These are phyloP conservation scores for Globisporangium nunn DNA, from an alignment of 352 stramenopile genomes.

Conservation along the genomic window DNA sequence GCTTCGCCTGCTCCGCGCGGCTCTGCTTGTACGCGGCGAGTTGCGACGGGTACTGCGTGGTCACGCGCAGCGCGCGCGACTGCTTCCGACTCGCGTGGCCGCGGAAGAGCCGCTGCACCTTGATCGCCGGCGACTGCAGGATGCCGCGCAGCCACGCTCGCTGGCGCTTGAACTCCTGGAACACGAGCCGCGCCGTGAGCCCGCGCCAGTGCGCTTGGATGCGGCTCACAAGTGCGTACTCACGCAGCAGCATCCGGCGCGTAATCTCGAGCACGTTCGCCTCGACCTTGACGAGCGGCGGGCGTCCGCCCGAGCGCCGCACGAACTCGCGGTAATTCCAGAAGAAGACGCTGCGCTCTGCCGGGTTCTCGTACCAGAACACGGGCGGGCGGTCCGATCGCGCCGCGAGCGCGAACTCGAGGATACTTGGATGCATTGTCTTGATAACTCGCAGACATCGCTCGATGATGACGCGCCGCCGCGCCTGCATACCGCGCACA, in stretches of 20 bases:
- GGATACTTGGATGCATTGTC: constrained; percentile 43
- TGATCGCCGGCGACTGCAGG: constrained; percentile 57
- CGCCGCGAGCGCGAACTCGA: constrained; percentile 28
- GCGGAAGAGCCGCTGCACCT: constrained; percentile 63
- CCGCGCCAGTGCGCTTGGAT: constrained; percentile 64
- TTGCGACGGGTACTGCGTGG: constrained; percentile 35
- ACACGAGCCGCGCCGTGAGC: constrained; percentile 52
- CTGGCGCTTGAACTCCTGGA: constrained; percentile 58
- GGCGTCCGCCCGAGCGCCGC: constrained; percentile 43
- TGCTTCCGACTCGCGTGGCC: constrained; percentile 29
- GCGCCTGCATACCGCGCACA: constrained; percentile 54
- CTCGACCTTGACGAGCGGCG: constrained; percentile 65
- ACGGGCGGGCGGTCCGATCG: constrained; percentile 34
- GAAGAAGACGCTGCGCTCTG: constrained; percentile 52
- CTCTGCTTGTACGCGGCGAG: constrained; percentile 30
- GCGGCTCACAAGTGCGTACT: constrained; percentile 58
- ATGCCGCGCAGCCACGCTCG: constrained; percentile 51
- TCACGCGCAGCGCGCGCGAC: constrained; percentile 30
- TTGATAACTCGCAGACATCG: constrained; percentile 56
- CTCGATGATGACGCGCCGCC: constrained; percentile 49
- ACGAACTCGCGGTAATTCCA: constrained; percentile 81
- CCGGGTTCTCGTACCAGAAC: constrained; percentile 74
- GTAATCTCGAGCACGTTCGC: constrained; percentile 69
- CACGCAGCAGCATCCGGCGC: constrained; percentile 46
- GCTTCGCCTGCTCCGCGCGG: constrained; percentile 15